Base-by-base conservation (phyloP, 2,329 filamentous ascomycete species). In the Colletotrichum sojae region DNA sequence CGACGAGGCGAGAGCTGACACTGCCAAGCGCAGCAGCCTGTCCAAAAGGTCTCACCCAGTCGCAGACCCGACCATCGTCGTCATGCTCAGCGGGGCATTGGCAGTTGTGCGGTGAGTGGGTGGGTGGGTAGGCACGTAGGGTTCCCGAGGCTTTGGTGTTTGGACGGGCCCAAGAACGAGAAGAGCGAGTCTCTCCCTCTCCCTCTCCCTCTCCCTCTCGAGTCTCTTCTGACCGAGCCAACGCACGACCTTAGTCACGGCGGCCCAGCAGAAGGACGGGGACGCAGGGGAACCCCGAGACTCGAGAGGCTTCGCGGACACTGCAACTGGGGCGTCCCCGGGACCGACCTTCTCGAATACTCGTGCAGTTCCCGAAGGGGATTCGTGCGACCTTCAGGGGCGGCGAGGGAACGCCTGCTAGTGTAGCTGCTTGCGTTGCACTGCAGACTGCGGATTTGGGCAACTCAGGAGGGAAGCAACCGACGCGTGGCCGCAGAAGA, bases 21-120 rank as follows among this genome's bases (percentile, higher is more conserved):
- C 67, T 68, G 67, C 67, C 67, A 70, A 70, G 67, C 52, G 67
- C 67, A 48, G 59, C 67, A 70, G 59, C 52, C 61, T 57, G 63
- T 60, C 56, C 36, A 27, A 55, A 60, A 67, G 66, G 62, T 67
- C 62, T 66, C 67, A 69, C 52, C 43, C 55, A 69, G 67, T 69
- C 62, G 55, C 67, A 67, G 67, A 67, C 31, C 55, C 36, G 62
- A 39, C 64, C 63, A 43, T 66, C 55, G 63, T 69, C 63, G 62
- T 67, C 67, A 69, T 61, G 62, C 62, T 56, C 43, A 15, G 56
- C 51, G 55, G 67, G 66, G 55, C 31, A 52, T 36, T 36, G 31
- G 31, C 31, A 36, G 31, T 6, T 36, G 31, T 36, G 31, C 31
- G 31, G 31, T 36, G 31, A 36, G 43, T 45, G 51, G 55, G 45